Conservation (phyloP, 306 rosid species). For the Ziziphus jujuba region DNA sequence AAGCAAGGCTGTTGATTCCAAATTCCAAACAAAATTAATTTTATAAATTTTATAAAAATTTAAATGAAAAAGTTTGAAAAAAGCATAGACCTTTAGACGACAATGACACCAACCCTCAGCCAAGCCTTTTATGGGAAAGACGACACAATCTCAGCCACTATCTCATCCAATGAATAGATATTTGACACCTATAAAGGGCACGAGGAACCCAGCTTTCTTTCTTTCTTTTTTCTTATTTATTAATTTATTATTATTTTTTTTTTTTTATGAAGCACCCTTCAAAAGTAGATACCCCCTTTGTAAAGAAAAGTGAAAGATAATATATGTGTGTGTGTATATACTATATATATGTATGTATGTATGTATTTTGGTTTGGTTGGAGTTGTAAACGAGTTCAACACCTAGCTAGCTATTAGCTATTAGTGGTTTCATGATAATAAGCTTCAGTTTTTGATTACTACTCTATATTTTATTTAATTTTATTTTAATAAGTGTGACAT, state of each 20-base stretch:
- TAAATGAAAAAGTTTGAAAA: too few species aligned
- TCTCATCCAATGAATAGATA: conserved; percentile 23
- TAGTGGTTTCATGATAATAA: conserved; percentile 5
- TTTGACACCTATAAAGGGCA: conserved; percentile 42
- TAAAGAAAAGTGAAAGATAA: conserved; percentile 4
- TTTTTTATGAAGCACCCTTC: too few species aligned
- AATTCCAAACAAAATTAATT: background rate
- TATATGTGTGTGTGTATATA: too few species aligned
- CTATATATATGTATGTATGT: too few species aligned
- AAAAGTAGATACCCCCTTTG: conserved; percentile 29
- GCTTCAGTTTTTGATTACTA: conserved; percentile 2
- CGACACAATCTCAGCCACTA: conserved; percentile 49
- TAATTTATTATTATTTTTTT: too few species aligned
- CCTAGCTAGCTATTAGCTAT: too few species aligned
- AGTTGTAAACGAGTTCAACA: conserved; percentile 15
- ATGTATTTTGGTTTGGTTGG: background rate
- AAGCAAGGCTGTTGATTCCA: background rate
- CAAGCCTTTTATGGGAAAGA: conserved; percentile 36
- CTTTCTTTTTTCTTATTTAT: too few species aligned
- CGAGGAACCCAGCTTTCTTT: conserved; percentile 39
- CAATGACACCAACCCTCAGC: conserved; percentile 35
- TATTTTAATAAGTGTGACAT: background rate
- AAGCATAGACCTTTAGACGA: conserved; percentile 29
- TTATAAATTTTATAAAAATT: background rate
- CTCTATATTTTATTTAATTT: background rate